A percentile compares a stretch with the other conserved stretches of the same genome.
Conservation (phyloP, 1,284 basidiomycete genomes). For the Cryptococcus deneoformans region DNA sequence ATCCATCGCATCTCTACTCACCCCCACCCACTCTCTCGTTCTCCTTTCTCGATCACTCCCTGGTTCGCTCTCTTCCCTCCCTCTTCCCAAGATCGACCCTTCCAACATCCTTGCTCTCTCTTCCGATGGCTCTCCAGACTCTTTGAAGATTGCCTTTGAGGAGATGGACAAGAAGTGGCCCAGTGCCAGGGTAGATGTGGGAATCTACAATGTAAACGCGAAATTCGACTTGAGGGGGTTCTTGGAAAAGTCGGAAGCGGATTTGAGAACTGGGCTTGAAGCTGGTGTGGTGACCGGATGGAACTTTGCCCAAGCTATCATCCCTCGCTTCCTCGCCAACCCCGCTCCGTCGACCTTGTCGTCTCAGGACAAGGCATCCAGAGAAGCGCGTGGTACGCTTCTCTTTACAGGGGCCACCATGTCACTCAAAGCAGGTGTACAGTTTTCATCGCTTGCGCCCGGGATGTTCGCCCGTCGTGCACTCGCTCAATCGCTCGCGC, state of each 20-base stretch:
- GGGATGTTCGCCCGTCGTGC: conserved; percentile 38
- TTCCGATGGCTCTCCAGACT: conserved; percentile 26
- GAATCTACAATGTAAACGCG: conserved; percentile 38
- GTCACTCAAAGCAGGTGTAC: conserved; percentile 29
- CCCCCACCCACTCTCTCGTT: conserved; percentile 39
- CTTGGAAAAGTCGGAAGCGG: conserved; percentile 30
- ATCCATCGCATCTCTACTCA: conserved; percentile 34
- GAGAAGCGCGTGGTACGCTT: conserved; percentile 29
- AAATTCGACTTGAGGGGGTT: conserved; percentile 31
- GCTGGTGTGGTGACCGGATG: conserved; percentile 23
- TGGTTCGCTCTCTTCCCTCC: conserved; percentile 25
- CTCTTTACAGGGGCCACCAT: conserved; percentile 48
- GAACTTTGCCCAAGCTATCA: conserved; percentile 35
- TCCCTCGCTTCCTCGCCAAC: conserved; percentile 32
- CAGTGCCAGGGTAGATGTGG: conserved; percentile 34
- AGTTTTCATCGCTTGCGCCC: conserved; percentile 36
- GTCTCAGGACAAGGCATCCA: conserved; percentile 2
- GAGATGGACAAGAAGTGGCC: conserved; percentile 35
- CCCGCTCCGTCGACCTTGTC: not conserved
- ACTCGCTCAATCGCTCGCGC: conserved; percentile 41
- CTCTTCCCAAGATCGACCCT: conserved; percentile 22
- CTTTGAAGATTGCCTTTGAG: conserved; percentile 29
- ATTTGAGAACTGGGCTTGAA: conserved; percentile 29
- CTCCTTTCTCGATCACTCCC: conserved; percentile 46
- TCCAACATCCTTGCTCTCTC: conserved; percentile 24